A percentile compares a stretch with the other conserved stretches of the same genome.
Evolutionary conservation across 192 early-diverging fungal species (phyloP).

Genomic region (Globomyces pollinis-pini): DNA sequence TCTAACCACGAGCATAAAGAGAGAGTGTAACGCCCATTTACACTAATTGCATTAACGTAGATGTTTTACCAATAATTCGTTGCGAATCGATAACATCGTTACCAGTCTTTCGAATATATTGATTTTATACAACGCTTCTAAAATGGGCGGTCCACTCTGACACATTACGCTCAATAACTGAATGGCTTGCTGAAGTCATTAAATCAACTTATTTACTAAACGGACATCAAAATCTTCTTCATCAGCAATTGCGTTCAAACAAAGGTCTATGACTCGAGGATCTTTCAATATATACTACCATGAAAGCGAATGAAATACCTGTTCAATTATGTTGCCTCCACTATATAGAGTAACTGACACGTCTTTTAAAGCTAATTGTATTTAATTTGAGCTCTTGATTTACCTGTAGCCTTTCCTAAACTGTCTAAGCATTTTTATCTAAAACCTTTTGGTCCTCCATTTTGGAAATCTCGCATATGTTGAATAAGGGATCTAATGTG

Average conservation of each 20-base stretch:
- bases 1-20: not conserved
- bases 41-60: too few species aligned
- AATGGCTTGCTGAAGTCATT: not conserved
- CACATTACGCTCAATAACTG: slow-evolving; percentile 1
- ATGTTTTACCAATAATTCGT: not conserved
- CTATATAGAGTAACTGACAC: not conserved
- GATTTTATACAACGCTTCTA: not conserved
- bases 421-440: too few species aligned
- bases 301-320: not conserved
- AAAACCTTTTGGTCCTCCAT: too few species aligned
- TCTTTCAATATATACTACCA: slow-evolving; percentile 6
- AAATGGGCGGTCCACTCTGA: not conserved
- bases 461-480: slow-evolving; percentile 4
- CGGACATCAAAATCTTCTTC: not conserved
- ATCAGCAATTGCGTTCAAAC: slow-evolving; percentile 4
- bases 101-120: slow-evolving; percentile 7
- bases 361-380: not conserved
- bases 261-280: slow-evolving; percentile 5
- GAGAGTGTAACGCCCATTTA: slow-evolving; percentile 1
- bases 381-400: too few species aligned
- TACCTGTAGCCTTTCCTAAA: too few species aligned
- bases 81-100: not conserved
- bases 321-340: not conserved
- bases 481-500: not conserved
- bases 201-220: not conserved